phyloP scores from a whole-genome alignment of 345 rosid genomes.

The Bruguiera sexangula region DNA sequence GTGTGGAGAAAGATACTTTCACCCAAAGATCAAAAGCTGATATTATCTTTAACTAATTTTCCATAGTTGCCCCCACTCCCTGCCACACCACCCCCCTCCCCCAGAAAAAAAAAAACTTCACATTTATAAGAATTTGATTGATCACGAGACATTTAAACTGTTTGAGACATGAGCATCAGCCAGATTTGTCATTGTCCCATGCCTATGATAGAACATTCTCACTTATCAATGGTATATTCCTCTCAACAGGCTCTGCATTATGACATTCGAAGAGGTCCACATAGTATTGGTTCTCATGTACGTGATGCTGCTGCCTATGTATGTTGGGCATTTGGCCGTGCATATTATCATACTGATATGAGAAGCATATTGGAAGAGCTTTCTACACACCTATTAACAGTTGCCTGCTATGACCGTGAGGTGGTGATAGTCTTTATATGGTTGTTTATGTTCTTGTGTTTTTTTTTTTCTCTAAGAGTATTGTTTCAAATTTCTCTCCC shows the following conservation, averaged over 20 bases:
- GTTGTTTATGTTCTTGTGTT: constrained; percentile 17
- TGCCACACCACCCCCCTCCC: no score
- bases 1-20: no score
- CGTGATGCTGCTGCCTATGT: constrained; percentile 99
- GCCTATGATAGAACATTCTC: background rate
- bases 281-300: constrained; percentile 98
- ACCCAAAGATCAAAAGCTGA: no score
- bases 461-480: constrained; percentile 12
- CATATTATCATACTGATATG: constrained; percentile 85
- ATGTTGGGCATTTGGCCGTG: constrained; percentile 99
- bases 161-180: background rate
- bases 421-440: constrained; percentile 32
- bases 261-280: constrained; percentile 97
- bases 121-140: no score
- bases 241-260: constrained; percentile 82
- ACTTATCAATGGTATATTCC: constrained; percentile 14
- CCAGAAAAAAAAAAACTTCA: no score
- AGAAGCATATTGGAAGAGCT: constrained; percentile 74
- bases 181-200: background rate
- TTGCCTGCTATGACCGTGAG: constrained; percentile 95
- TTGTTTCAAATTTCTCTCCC: constrained; percentile 3
- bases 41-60: no score
- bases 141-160: no score
- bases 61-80: no score
- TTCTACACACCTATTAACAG: constrained; percentile 82